Conservation (phyloP, 2,329 filamentous ascomycete species). For the Periglandula ipomoeae region DNA sequence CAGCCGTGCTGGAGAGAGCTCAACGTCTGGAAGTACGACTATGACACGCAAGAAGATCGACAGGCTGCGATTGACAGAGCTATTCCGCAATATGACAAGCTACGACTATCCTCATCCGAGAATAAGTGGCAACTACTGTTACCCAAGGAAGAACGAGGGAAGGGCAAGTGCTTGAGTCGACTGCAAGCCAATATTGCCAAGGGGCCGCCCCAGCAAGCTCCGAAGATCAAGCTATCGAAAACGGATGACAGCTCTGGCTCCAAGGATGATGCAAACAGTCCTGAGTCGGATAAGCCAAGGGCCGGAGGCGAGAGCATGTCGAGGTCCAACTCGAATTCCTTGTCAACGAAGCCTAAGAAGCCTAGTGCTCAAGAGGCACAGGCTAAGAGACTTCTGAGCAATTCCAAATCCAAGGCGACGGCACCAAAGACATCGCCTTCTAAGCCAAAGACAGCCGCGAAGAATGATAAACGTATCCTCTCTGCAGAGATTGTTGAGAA, state of each 20-base stretch:
- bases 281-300: constrained; percentile 21
- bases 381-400: constrained; percentile 42
- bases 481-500: constrained; percentile 49
- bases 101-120: constrained; percentile 45
- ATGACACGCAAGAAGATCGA: constrained; percentile 42
- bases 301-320: constrained; percentile 34
- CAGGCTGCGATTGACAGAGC: constrained; percentile 54
- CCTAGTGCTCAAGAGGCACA: constrained; percentile 42
- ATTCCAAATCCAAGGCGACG: constrained; percentile 24
- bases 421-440: constrained; percentile 26
- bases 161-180: constrained; percentile 51
- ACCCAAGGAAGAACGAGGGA: constrained; percentile 45
- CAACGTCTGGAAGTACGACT: constrained; percentile 54
- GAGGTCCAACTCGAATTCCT: constrained; percentile 42
- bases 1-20: constrained; percentile 54
- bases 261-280: constrained; percentile 26
- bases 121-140: constrained; percentile 54
- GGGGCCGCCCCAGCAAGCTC: constrained; percentile 34
- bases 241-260: constrained; percentile 36
- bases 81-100: constrained; percentile 49
- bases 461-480: constrained; percentile 34
- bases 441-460: constrained; percentile 29
- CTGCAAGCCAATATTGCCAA: constrained; percentile 50
- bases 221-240: constrained; percentile 42
- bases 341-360: constrained; percentile 48